Evolutionary conservation across 306 rosid species (phyloP).

Genomic region (Begonia peltatifolia): DNA sequence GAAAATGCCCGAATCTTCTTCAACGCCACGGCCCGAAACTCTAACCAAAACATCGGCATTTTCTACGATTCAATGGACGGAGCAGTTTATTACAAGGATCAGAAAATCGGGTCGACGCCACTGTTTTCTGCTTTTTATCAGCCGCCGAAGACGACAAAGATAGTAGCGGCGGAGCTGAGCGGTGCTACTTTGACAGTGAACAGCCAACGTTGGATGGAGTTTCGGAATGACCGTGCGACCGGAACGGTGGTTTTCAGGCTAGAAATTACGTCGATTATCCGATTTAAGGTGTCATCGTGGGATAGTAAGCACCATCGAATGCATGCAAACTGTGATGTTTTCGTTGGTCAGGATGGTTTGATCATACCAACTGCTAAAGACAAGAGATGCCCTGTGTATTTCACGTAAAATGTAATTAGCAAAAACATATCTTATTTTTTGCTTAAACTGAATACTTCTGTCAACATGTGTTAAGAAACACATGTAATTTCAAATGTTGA

Average conservation of each 20-base stretch:
- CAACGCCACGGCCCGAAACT: conserved; percentile 47
- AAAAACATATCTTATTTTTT: no score
- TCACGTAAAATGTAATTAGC: conserved; percentile 14
- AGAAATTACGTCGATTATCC: conserved; percentile 39
- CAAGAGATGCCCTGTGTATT: conserved; percentile 59
- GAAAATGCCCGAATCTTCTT: conserved; percentile 29
- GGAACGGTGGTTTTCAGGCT: conserved; percentile 57
- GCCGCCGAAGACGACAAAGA: conserved; percentile 46
- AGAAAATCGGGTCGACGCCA: conserved; percentile 35
- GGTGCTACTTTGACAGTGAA: conserved; percentile 40
- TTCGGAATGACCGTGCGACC: conserved; percentile 30
- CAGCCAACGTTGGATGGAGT: conserved; percentile 48
- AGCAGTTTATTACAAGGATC: conserved; percentile 41
- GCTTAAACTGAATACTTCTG: no score
- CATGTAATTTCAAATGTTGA: no score
- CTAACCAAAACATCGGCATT: conserved; percentile 57
- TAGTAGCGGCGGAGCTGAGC: conserved; percentile 19
- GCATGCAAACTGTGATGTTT: conserved; percentile 56
- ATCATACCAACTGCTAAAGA: conserved; percentile 29
- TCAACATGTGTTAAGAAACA: no score
- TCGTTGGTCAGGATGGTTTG: conserved; percentile 53
- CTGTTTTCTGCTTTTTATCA: conserved; percentile 38
- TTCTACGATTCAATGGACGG: conserved; percentile 42
- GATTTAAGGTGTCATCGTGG: conserved; percentile 55
- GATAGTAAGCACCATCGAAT: conserved; percentile 42